Conservation (phyloP, 2,329 filamentous ascomycete genomes). For the Venturia carpophila region DNA sequence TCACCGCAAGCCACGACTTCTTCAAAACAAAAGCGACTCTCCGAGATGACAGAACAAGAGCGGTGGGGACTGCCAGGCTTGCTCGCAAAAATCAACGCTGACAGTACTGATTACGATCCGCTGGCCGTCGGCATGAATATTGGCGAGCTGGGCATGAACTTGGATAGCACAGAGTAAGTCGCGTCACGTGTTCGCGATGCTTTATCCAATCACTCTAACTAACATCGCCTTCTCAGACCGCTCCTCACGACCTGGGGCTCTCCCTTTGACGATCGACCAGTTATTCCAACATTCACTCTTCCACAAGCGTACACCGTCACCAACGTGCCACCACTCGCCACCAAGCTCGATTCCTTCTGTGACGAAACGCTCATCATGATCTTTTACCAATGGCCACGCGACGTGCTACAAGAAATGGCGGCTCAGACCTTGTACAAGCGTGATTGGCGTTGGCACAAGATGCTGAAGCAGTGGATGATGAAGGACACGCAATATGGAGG, state of each 20-base stretch:
- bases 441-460: constrained; percentile 49
- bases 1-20: constrained; percentile 20
- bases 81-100: constrained; percentile 49
- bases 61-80: constrained; percentile 53
- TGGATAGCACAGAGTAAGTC: constrained; percentile 53
- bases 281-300: constrained; percentile 56
- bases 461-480: constrained; percentile 48
- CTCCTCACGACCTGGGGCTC: constrained; percentile 34
- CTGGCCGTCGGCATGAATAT: constrained; percentile 57
- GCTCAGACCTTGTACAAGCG: constrained; percentile 51
- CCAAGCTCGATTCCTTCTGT: constrained; percentile 51
- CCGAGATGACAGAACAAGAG: constrained; percentile 53
- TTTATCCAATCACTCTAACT: background rate
- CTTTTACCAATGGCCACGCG: constrained; percentile 60
- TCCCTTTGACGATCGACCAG: constrained; percentile 52
- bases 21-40: constrained; percentile 36
- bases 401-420: constrained; percentile 58
- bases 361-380: constrained; percentile 62
- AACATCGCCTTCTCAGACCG: background rate
- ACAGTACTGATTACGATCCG: constrained; percentile 42
- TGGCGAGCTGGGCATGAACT: constrained; percentile 54
- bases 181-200: constrained; percentile 9
- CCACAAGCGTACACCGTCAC: constrained; percentile 58
- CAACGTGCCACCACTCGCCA: constrained; percentile 55
- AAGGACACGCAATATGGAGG: constrained; percentile 38